These are phyloP conservation scores for Cladosporium sp. DNA, from an alignment of 2,329 filamentous ascomycete species.

Conservation along the genomic window DNA sequence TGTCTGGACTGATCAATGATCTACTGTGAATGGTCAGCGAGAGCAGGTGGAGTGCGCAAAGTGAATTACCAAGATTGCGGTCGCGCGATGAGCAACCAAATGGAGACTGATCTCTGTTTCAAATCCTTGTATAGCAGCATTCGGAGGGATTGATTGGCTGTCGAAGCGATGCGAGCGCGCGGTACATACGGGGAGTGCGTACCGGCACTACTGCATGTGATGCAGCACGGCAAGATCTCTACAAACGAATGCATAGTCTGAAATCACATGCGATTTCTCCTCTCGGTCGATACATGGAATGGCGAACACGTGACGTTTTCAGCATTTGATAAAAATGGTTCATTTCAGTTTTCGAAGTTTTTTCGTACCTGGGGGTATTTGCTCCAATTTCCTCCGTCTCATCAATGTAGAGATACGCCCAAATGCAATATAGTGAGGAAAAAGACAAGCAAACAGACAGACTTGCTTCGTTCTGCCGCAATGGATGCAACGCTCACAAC, in stretches of 20 bases:
- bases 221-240: no score
- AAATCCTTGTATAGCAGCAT: neutral
- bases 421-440: neutral
- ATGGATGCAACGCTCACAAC: neutral
- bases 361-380: conserved; percentile 10
- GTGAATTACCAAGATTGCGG: no score
- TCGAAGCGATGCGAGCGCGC: neutral
- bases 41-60: neutral
- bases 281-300: no score
- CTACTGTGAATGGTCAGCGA: neutral
- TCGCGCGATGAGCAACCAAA: no score
- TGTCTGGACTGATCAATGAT: neutral
- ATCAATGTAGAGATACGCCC: conserved; percentile 5
- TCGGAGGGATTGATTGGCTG: neutral
- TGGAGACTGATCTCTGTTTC: neutral
- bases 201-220: no score
- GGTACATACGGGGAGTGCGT: neutral
- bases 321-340: neutral
- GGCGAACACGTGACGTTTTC: neutral
- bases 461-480: neutral
- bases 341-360: neutral
- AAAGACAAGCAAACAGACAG: neutral
- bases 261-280: no score
- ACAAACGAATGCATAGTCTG: no score
- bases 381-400: neutral